These are phyloP conservation scores for Lepiota subincarnata DNA, from an alignment of 768 basidiomycete species.

Conservation along the genomic window DNA sequence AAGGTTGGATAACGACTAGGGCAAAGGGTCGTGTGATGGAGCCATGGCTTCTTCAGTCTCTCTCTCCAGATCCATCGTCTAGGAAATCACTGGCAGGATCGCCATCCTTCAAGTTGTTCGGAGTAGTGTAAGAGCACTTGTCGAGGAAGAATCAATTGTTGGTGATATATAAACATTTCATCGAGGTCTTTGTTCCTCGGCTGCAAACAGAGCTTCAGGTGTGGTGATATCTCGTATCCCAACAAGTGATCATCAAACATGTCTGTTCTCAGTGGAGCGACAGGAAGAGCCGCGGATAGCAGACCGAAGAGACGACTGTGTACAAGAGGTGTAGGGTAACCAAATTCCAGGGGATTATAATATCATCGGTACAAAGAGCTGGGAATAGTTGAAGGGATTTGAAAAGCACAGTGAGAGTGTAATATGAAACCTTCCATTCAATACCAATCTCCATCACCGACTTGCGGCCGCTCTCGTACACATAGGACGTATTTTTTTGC, in stretches of 20 bases:
- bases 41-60: slow-evolving; percentile 19
- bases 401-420: slow-evolving; percentile 61
- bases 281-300: slow-evolving; percentile 55
- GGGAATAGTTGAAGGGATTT: slow-evolving; percentile 63
- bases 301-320: slow-evolving; percentile 74
- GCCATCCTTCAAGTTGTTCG: slow-evolving; percentile 20
- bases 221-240: slow-evolving; percentile 69
- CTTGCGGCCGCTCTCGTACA: slow-evolving; percentile 82
- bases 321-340: slow-evolving; percentile 72
- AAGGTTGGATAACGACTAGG: slow-evolving; percentile 93
- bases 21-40: slow-evolving; percentile 36
- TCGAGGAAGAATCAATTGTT: slow-evolving; percentile 94
- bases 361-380: slow-evolving; percentile 38
- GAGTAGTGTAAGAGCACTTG: slow-evolving; percentile 65
- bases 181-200: slow-evolving; percentile 80
- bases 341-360: slow-evolving; percentile 55
- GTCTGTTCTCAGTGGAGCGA: slow-evolving; percentile 30
- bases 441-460: slow-evolving; percentile 86
- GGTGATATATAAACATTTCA: slow-evolving; percentile 73
- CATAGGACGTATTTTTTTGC: slow-evolving; percentile 90
- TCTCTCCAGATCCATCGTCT: slow-evolving; percentile 20
- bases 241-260: slow-evolving; percentile 23
- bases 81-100: slow-evolving; percentile 28
- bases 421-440: slow-evolving; percentile 83
- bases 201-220: slow-evolving; percentile 64